These are phyloP conservation scores for Komagataea norvegica DNA, from an alignment of 1,139 yeast species.

Conservation along the genomic window DNA sequence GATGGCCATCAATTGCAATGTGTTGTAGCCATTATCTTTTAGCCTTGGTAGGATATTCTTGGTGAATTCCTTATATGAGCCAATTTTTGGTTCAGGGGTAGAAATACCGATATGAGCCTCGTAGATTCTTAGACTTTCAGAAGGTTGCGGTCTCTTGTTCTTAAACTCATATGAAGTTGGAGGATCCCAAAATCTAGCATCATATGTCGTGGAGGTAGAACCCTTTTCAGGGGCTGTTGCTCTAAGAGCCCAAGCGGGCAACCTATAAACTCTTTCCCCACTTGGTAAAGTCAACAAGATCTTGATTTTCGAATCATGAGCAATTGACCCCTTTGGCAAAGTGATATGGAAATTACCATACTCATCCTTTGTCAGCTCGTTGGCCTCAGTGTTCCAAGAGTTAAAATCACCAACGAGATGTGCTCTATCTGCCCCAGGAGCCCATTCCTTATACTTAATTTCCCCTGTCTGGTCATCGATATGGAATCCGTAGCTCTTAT, in stretches of 20 bases:
- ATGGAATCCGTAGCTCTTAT: conserved; percentile 72
- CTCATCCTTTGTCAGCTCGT: conserved; percentile 50
- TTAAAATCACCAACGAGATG: conserved; percentile 88
- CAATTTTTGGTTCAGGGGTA: conserved; percentile 80
- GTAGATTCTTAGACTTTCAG: conserved; percentile 67
- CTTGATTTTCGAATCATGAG: conserved; percentile 79
- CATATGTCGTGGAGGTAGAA: conserved; percentile 51
- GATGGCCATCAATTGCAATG: conserved; percentile 93
- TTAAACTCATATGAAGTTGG: conserved; percentile 52
- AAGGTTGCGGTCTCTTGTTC: conserved; percentile 53
- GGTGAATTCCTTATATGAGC: conserved; percentile 83
- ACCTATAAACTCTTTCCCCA: conserved; percentile 69
- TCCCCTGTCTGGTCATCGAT: conserved; percentile 47
- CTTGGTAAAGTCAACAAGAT: conserved; percentile 59
- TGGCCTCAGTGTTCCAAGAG: conserved; percentile 62
- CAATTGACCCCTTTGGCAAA: conserved; percentile 51
- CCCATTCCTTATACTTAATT: conserved; percentile 73
- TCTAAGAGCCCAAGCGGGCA: conserved; percentile 86
- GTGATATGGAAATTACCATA: conserved; percentile 67
- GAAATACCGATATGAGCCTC: conserved; percentile 98
- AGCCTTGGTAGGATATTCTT: conserved; percentile 77
- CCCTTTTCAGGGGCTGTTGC: conserved; percentile 66
- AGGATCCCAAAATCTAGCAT: conserved; percentile 94
- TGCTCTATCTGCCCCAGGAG: conserved; percentile 78
- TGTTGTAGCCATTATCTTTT: conserved; percentile 79